phyloP scores from a whole-genome alignment of 75 land plant genomes.

The Pinus tabuliformis region DNA sequence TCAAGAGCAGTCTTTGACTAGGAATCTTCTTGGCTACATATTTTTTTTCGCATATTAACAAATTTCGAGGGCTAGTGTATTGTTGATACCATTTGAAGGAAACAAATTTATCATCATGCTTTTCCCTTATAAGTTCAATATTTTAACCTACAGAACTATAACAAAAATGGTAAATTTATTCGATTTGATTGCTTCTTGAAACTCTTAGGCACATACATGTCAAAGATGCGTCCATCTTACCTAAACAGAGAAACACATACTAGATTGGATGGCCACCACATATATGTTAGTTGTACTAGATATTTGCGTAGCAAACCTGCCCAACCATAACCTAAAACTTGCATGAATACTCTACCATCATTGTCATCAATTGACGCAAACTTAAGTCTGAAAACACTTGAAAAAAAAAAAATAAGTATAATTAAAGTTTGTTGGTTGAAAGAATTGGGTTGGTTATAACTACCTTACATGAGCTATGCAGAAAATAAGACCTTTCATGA shows the following conservation, averaged over 20 bases:
- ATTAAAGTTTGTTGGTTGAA: no score
- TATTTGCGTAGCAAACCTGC: constrained; percentile 62
- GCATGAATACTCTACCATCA: constrained; percentile 1
- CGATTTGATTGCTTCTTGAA: no score
- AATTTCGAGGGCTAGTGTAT: no score
- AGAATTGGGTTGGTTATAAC: no score
- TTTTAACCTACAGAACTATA: no score
- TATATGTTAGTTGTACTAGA: constrained; percentile 60
- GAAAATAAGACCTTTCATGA: no score
- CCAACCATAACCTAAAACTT: constrained; percentile 79
- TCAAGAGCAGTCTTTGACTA: no score
- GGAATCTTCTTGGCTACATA: no score
- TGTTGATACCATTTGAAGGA: background rate
- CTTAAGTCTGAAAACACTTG: background rate
- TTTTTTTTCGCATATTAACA: no score
- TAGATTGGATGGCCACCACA: constrained; percentile 83
- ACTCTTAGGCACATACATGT: background rate
- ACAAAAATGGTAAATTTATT: no score
- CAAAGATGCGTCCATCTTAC: constrained; percentile 15
- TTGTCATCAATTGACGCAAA: background rate
- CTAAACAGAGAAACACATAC: constrained; percentile 71
- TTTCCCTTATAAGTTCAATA: background rate
- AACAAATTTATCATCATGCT: background rate
- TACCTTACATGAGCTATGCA: no score
- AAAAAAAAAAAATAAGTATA: no score